A percentile compares a stretch with the other conserved stretches of the same genome.
These are phyloP conservation scores for Haematococcus lacustris DNA, from an alignment of 139 green algal species.

Conservation along the genomic window DNA sequence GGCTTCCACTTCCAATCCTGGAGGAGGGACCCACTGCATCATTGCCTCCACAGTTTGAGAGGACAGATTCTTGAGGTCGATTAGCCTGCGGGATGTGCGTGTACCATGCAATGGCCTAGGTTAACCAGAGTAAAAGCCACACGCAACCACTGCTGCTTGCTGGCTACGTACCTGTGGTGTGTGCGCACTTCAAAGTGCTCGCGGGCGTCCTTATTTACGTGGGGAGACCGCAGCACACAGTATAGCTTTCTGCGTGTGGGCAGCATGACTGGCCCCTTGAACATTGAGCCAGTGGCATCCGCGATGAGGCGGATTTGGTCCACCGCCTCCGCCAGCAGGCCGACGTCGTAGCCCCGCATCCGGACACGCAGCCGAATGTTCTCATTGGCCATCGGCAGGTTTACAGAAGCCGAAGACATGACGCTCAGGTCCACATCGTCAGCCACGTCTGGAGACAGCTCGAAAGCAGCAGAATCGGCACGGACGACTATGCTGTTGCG, in stretches of 20 bases:
- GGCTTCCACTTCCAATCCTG: slow-evolving; percentile 69
- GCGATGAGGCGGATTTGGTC: slow-evolving; percentile 61
- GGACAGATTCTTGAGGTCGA: slow-evolving; percentile 79
- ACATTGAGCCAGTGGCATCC: slow-evolving; percentile 49
- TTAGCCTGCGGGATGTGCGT: slow-evolving; percentile 57
- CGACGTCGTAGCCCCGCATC: slow-evolving; percentile 64
- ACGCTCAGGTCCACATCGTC: slow-evolving; percentile 26
- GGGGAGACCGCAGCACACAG: slow-evolving; percentile 78
- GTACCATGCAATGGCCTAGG: too few relatives aligned
- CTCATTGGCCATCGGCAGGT: slow-evolving; percentile 7
- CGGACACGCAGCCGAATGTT: slow-evolving; percentile 56
- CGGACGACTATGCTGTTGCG: neutral
- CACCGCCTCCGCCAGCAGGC: slow-evolving; percentile 48
- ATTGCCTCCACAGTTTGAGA: slow-evolving; percentile 77
- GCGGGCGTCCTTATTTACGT: slow-evolving; percentile 86
- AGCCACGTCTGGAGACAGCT: slow-evolving; percentile 15
- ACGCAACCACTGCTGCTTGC: too few relatives aligned
- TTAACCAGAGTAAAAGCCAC: too few relatives aligned
- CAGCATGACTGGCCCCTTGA: slow-evolving; percentile 67
- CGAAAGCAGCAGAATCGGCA: slow-evolving; percentile 1
- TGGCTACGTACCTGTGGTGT: slow-evolving; percentile 50
- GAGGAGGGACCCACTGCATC: slow-evolving; percentile 80
- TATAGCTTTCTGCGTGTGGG: slow-evolving; percentile 65
- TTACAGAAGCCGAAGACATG: neutral
- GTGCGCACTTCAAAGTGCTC: slow-evolving; percentile 90